Evolutionary conservation across 1,284 basidiomycete genomes (phyloP).

Genomic region (Papiliotrema flavescens): DNA sequence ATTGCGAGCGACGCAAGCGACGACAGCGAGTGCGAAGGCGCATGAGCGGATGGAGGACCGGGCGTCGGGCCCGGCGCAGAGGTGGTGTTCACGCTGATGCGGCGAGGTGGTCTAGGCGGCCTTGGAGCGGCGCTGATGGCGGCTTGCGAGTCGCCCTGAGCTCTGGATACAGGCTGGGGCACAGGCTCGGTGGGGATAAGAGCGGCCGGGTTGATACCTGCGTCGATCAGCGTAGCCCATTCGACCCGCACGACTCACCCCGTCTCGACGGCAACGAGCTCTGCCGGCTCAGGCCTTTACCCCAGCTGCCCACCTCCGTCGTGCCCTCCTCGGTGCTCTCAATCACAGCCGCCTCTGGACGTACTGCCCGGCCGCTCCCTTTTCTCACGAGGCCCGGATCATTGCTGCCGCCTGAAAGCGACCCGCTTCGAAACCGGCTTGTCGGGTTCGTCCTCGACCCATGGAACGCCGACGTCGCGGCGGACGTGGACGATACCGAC

Average conservation of each 20-base stretch:
- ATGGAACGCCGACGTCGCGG: slow-evolving; percentile 25
- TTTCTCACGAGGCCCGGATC: slow-evolving; percentile 24
- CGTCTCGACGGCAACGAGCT: slow-evolving; percentile 39
- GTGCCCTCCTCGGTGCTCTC: slow-evolving; percentile 21
- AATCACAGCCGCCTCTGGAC: slow-evolving; percentile 28
- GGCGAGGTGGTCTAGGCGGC: slow-evolving; percentile 39
- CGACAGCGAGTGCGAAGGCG: slow-evolving; percentile 1
- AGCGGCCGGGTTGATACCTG: slow-evolving; percentile 13
- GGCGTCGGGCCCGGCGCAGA: background rate
- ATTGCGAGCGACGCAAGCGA: slow-evolving; percentile 40
- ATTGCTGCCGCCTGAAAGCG: slow-evolving; percentile 14
- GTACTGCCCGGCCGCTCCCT: slow-evolving; percentile 24
- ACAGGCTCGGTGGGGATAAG: slow-evolving; percentile 3
- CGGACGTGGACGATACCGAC: slow-evolving; percentile 25
- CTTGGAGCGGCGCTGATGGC: no score
- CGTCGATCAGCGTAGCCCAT: background rate
- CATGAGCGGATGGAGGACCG: slow-evolving; percentile 21
- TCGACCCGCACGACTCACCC: slow-evolving; percentile 24
- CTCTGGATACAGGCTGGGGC: slow-evolving; percentile 5
- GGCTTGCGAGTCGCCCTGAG: slow-evolving; percentile 1
- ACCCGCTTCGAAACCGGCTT: slow-evolving; percentile 25
- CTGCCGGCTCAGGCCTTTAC: slow-evolving; percentile 38
- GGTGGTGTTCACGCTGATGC: slow-evolving; percentile 19
- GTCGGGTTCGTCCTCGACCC: slow-evolving; percentile 7
- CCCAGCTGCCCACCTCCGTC: slow-evolving; percentile 27